Evolutionary conservation across 495 filamentous ascomycete genomes (phyloP), one percentile per base, ranked within the genome.

Genomic region (Talaromyces trachyspermus): DNA sequence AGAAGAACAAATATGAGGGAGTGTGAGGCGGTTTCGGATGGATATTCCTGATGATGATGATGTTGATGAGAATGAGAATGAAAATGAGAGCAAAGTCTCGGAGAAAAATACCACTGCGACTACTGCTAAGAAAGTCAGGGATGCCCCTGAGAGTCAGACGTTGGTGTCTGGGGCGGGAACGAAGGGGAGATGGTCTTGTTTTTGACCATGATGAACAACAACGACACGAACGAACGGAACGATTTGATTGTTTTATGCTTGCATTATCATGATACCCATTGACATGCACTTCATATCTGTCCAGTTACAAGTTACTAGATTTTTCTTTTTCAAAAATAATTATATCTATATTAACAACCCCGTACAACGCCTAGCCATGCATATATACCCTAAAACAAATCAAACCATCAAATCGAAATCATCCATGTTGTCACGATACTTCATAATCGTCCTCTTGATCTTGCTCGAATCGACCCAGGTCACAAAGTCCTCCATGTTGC

Each of bases 381-480:
- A 46, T 20, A 20, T 30, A n/a, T 17, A 2, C 4, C 3, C 2
- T 25, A 46, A 18, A 43, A 14, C n/a, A 2, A 6, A 27, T 23
- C 23, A 46, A 15, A 36, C 44, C 54, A 95, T 69, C 55, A 95
- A 71, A 72, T 97, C 94, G 60, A 91, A 97, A 67, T 98, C 92
- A 71, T 98, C 92, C 69, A 95, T 62, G 69, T 95, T 88, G 64
- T 95, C 88, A 49, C 89, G 80, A 61, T 97, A 98, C 60, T 81
- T 83, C 79, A 95, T 78, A 48, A 96, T 90, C 55, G 84, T 91
- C 58, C 84, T 75, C 82, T 92, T 95, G 69, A 97, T 95, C 85
- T 95, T 96, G 62, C 85, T 90, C 43, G 84, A 85, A 54, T 94
- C 88, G 23, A 91, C 86, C 92, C 92, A 98, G 3, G 92, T 97